Conservation (phyloP, 2,329 filamentous ascomycete genomes). For the Xylaria sp. region DNA sequence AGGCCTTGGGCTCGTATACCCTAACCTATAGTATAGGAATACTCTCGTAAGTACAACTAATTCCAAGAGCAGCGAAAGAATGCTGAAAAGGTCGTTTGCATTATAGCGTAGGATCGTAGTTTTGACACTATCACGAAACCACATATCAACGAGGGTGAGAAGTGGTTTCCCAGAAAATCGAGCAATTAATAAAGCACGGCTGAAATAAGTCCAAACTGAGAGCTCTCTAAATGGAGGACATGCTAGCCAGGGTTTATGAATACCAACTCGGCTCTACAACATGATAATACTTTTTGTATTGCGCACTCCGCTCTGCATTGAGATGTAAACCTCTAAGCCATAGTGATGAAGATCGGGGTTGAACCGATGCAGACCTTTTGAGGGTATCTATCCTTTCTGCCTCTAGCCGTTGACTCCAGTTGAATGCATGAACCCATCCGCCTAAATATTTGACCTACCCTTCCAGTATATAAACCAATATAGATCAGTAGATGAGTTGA, state of each 20-base stretch:
- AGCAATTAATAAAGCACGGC: no score
- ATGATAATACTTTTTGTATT: background rate
- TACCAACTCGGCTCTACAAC: background rate
- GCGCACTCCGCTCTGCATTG: background rate
- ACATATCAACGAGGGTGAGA: no score
- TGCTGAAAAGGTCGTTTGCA: no score
- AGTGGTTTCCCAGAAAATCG: no score
- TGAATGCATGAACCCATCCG: slow-evolving; percentile 20
- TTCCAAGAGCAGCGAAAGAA: no score
- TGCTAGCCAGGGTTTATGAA: background rate
- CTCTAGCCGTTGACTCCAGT: slow-evolving; percentile 15
- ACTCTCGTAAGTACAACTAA: no score
- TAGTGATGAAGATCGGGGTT: slow-evolving; percentile 16
- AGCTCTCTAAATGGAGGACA: background rate
- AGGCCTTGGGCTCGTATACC: no score
- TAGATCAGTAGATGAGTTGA: background rate
- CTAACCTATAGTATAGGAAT: no score
- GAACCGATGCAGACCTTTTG: slow-evolving; percentile 18
- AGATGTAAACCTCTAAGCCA: background rate
- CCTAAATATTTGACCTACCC: background rate
- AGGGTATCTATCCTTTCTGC: slow-evolving; percentile 25
- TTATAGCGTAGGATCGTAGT: no score
- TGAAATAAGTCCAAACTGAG: no score
- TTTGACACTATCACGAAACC: no score
- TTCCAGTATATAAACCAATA: background rate